These are phyloP conservation scores for Solanum stenotomum DNA, from an alignment of 257 asterid species.

Conservation along the genomic window DNA sequence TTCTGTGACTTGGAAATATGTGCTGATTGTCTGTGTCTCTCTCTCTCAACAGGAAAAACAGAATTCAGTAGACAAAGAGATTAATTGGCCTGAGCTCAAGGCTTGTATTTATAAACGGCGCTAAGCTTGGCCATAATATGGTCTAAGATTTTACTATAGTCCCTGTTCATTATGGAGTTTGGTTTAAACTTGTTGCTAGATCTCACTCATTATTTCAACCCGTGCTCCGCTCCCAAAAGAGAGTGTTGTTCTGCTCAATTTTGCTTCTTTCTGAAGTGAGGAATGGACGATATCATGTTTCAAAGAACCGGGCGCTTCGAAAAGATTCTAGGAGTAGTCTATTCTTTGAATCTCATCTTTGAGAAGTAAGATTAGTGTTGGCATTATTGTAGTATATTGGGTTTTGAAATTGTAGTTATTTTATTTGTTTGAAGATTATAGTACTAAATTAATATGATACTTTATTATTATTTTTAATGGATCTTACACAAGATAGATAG, in stretches of 20 bases:
- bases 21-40: not conserved
- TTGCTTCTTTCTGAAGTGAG: not conserved
- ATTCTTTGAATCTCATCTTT: not conserved
- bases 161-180: not conserved
- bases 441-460: not conserved
- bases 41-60: not conserved
- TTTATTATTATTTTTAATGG: too few relatives aligned
- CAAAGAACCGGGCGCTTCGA: not conserved
- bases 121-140: not conserved
- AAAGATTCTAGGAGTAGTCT: not conserved
- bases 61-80: not conserved
- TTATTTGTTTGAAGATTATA: not conserved
- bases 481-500: too few relatives aligned
- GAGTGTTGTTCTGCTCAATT: not conserved
- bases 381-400: not conserved
- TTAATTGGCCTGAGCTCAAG: slow-evolving; percentile 9
- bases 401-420: not conserved
- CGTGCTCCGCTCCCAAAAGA: not conserved
- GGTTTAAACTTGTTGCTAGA: not conserved
- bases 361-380: not conserved
- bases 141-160: not conserved
- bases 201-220: not conserved
- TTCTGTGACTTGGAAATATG: not conserved
- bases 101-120: slow-evolving; percentile 7
- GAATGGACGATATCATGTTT: not conserved